Evolutionary conservation across 768 basidiomycete genomes (phyloP).

Genomic region (Kwoniella sp.): DNA sequence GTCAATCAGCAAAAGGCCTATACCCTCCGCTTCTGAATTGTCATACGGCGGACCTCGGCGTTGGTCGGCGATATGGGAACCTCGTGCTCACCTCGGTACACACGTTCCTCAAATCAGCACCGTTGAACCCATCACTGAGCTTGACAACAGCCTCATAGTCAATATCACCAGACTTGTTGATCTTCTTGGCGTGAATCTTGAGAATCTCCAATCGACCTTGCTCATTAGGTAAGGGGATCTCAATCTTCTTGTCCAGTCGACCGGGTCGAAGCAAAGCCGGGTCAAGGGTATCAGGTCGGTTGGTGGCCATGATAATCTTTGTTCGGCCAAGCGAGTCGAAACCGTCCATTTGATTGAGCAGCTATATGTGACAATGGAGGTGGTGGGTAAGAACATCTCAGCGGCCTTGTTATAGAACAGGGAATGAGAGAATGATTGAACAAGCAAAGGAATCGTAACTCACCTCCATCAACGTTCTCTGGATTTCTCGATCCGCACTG

Average conservation of each 20-base stretch:
- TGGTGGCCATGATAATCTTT: slow-evolving; percentile 99
- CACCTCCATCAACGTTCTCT: slow-evolving; percentile 96
- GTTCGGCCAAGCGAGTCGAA: slow-evolving; percentile 95
- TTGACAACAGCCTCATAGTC: slow-evolving; percentile 99
- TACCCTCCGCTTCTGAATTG: neutral
- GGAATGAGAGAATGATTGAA: no score
- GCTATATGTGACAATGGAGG: no score
- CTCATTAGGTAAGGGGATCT: slow-evolving; percentile 96
- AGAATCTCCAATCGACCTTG: slow-evolving; percentile 93
- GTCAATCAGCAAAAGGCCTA: neutral
- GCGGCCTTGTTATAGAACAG: no score
- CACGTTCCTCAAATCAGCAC: slow-evolving; percentile 92
- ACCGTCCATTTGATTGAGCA: slow-evolving; percentile 99
- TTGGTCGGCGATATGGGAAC: neutral
- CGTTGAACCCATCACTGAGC: slow-evolving; percentile 85
- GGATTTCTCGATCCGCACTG: slow-evolving; percentile 96
- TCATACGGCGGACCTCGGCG: no score
- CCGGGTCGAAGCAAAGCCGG: slow-evolving; percentile 95
- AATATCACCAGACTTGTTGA: slow-evolving; percentile 92
- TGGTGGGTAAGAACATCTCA: no score
- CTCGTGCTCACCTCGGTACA: slow-evolving; percentile 71
- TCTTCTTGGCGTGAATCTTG: slow-evolving; percentile 92
- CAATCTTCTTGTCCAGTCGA: slow-evolving; percentile 93
- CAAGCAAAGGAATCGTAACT: slow-evolving; percentile 23
- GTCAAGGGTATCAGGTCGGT: slow-evolving; percentile 95